phyloP scores from a whole-genome alignment of 768 basidiomycete genomes.

The Rhodotorula kratochvilovae region DNA sequence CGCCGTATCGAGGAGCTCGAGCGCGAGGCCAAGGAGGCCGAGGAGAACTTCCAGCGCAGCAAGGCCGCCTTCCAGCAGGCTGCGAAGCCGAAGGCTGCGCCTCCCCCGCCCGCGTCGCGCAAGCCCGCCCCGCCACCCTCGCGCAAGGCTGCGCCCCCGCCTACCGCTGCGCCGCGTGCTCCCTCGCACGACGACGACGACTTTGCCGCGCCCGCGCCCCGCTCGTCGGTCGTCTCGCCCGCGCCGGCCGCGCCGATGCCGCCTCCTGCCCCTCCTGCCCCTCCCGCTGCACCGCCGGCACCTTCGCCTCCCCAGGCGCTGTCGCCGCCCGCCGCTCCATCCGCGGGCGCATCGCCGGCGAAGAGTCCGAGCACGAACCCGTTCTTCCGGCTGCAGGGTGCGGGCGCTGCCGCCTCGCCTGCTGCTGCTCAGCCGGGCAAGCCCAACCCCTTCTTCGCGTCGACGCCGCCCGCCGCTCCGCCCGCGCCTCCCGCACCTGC shows the following conservation, averaged over 20 bases:
- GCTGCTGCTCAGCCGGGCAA: constrained; percentile 46
- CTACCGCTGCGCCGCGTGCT: constrained; percentile 5
- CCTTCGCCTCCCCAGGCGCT: background rate
- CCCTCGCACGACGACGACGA: constrained; percentile 23
- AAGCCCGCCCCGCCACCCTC: constrained; percentile 47
- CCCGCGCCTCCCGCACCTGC: constrained; percentile 45
- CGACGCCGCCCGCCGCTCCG: constrained; percentile 35
- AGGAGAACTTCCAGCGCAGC: constrained; percentile 48
- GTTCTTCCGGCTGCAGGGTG: constrained; percentile 63
- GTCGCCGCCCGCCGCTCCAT: constrained; percentile 37
- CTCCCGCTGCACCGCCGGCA: background rate
- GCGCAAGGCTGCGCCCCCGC: constrained; percentile 40
- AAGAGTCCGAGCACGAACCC: constrained; percentile 69
- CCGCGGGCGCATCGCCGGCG: constrained; percentile 43
- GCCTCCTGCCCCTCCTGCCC: constrained; percentile 26
- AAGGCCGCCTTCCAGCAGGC: constrained; percentile 30
- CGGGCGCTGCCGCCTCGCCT: constrained; percentile 46
- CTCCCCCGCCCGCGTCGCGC: constrained; percentile 25
- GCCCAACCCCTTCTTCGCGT: constrained; percentile 49
- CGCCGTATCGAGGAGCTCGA: constrained; percentile 58
- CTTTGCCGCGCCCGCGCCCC: constrained; percentile 49
- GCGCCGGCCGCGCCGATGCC: constrained; percentile 35
- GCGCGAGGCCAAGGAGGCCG: constrained; percentile 60
- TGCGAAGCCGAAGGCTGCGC: constrained; percentile 33
- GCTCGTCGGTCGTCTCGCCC: constrained; percentile 44